These are phyloP conservation scores for Kurtzmaniella quercitrusa DNA, from an alignment of 1,139 yeast genomes.

Conservation along the genomic window DNA sequence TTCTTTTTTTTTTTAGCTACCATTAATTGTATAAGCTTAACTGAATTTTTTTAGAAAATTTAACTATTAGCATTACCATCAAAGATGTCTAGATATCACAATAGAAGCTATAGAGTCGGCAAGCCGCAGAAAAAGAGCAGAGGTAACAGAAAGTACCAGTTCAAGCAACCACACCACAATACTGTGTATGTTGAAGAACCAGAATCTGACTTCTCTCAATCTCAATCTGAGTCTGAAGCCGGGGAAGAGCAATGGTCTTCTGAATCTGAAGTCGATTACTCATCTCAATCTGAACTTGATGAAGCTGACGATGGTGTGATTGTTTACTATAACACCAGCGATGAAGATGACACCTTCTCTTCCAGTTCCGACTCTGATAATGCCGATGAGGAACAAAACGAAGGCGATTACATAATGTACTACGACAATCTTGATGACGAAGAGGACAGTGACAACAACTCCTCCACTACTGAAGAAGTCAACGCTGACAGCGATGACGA, in stretches of 20 bases:
- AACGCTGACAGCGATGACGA: constrained; percentile 6
- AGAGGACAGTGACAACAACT: constrained; percentile 5
- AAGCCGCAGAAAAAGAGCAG: constrained; percentile 17
- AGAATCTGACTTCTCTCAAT: constrained; percentile 25
- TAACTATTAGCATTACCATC: background rate
- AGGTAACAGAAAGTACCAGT: constrained; percentile 26
- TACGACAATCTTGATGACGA: constrained; percentile 6
- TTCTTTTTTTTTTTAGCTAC: constrained; percentile 10
- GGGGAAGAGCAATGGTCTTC: constrained; percentile 1
- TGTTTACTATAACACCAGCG: constrained; percentile 6
- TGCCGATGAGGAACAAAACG: too few relatives aligned
- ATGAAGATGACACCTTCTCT: constrained; percentile 3
- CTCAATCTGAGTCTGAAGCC: constrained; percentile 14
- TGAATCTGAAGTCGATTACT: constrained; percentile 20
- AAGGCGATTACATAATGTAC: constrained; percentile 6
- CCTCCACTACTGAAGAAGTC: constrained; percentile 8
- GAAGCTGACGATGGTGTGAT: constrained; percentile 9
- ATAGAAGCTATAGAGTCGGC: constrained; percentile 13
- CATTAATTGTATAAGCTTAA: background rate
- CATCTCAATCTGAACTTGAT: constrained; percentile 12
- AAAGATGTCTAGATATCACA: constrained; percentile 12
- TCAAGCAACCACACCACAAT: constrained; percentile 29
- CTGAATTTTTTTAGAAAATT: background rate
- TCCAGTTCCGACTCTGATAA: constrained; percentile 10
- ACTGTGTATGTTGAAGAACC: constrained; percentile 42